phyloP scores from a whole-genome alignment of 176 grass and related monocot genomes.

The Rhipidocladum racemiflorum region DNA sequence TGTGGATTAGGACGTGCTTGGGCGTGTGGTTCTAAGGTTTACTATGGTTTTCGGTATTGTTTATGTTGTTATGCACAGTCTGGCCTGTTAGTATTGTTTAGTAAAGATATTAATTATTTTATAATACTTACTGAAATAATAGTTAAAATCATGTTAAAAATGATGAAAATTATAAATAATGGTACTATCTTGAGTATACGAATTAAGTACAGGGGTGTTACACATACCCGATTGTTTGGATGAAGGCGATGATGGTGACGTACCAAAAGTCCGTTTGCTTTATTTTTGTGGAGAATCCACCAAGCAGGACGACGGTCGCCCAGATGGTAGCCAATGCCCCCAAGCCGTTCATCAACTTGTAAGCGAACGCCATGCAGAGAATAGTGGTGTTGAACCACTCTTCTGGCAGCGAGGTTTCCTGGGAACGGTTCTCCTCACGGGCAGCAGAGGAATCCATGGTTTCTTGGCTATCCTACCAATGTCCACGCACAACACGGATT shows the following conservation, averaged over 20 bases:
- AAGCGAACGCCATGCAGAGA: background rate
- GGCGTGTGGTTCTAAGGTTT: too few relatives aligned
- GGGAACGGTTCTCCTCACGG: background rate
- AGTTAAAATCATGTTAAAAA: too few relatives aligned
- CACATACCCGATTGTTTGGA: constrained; percentile 8
- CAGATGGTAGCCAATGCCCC: background rate
- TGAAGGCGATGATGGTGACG: constrained; percentile 16
- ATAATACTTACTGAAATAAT: too few relatives aligned
- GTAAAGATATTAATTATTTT: too few relatives aligned
- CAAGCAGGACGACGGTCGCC: constrained; percentile 26
- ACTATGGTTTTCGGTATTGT: too few relatives aligned
- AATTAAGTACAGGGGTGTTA: too few relatives aligned
- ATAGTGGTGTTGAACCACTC: background rate
- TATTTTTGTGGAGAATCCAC: background rate
- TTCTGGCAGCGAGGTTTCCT: background rate
- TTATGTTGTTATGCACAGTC: too few relatives aligned
- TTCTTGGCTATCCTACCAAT: too few relatives aligned
- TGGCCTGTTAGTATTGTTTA: too few relatives aligned
- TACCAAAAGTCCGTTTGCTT: constrained; percentile 21
- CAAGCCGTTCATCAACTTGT: background rate
- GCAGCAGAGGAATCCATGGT: background rate
- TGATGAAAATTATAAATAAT: too few relatives aligned
- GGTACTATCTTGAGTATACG: too few relatives aligned
- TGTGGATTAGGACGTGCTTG: too few relatives aligned
- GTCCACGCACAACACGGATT: background rate